Evolutionary conservation across 768 basidiomycete genomes (phyloP).

Genomic region (Pleurotus cornucopiae): DNA sequence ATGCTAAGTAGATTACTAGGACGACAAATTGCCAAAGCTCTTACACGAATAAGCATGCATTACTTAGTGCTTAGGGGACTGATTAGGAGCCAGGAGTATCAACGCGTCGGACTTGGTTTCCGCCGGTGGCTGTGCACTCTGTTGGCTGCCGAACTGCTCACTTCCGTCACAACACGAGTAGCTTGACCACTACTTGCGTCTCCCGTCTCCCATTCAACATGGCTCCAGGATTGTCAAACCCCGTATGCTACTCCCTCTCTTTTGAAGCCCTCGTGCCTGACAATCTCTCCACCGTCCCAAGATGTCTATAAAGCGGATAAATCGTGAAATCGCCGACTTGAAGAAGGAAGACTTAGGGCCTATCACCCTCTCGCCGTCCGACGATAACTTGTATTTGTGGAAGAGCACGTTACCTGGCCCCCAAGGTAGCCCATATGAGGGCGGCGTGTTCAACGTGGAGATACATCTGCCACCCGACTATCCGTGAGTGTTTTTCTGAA

Average conservation of each 20-base stretch:
- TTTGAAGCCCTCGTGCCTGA: neutral
- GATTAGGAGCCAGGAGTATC: no score
- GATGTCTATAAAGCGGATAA: conserved; percentile 77
- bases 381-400: conserved; percentile 69
- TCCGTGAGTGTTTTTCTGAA: conserved; percentile 48
- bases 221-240: conserved; percentile 21
- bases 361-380: conserved; percentile 64
- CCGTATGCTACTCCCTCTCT: conserved; percentile 13
- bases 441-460: conserved; percentile 68
- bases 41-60: no score
- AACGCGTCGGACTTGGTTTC: neutral
- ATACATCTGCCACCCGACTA: conserved; percentile 70
- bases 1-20: no score
- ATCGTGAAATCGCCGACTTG: conserved; percentile 75
- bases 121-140: neutral
- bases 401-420: conserved; percentile 78
- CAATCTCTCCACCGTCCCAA: conserved; percentile 9
- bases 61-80: no score
- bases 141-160: neutral
- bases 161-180: no score
- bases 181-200: neutral
- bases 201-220: conserved; percentile 15
- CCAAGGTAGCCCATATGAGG: conserved; percentile 78
- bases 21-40: no score
- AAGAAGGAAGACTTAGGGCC: conserved; percentile 79